Base-by-base conservation (phyloP, 164 flowering plant species). In the Umbellularia californica region DNA sequence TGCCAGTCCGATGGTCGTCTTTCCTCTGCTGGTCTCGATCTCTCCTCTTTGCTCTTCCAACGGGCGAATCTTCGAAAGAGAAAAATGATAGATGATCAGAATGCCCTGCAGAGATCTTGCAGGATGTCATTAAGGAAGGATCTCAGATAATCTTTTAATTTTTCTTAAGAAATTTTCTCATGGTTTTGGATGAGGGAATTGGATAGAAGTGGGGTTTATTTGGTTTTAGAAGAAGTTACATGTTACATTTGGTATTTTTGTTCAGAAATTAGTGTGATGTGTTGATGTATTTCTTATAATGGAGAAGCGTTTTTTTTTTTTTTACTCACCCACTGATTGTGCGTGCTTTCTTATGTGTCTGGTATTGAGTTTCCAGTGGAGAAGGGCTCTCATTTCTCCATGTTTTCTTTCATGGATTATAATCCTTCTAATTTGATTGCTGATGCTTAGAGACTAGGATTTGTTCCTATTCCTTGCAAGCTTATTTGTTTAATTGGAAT, bases 61-160 rank as follows among this genome's bases (percentile, higher is more conserved):
- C 10, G 20, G 19, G 69, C 69, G n/a, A 35, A 68, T 47, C 52
- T 6, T 28, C 70, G 70, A 30, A 68, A 68, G 70, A 68, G 70
- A 30, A 68, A 7, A 47, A 47, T 47, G 0, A 6, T 19, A 33
- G 70, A 68, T 23, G 30, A 27, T 64, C 15, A 64, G 50, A 19
- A 5, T 22, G 50, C 70, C 12, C 22, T 17, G 24, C 30, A 28
- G 52, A 68, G 52, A 33, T 33, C 47, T 33, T 33, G 70, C 28
- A 15, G 50, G 23, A 22, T 28, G 10, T 68, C 70, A 22, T 19
- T 68, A 9, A 33, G 70, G 52, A 68, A 68, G 52, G 70, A n/a
- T 12, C 33, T 68, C 52, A 33, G 70, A 47, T 64, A 13, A 25
- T 64, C 12, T 64, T 41, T 41, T 5, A 7, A 41, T 41, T 41